phyloP scores from a whole-genome alignment of 768 basidiomycete genomes.

The Ramaria sp. region DNA sequence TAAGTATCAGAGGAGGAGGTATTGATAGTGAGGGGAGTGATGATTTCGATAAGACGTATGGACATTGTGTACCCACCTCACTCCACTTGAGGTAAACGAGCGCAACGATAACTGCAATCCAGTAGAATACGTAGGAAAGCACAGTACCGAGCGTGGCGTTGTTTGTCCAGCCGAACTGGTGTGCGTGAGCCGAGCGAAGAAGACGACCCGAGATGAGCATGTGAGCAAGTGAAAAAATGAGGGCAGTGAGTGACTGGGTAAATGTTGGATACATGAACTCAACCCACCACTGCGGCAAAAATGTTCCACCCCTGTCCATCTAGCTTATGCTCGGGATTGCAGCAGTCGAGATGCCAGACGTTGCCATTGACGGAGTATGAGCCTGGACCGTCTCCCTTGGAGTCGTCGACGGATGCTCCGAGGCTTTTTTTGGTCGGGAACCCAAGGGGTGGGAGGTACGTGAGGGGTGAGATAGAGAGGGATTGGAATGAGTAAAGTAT shows the following conservation, averaged over 20 bases:
- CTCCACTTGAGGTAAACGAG: constrained; percentile 57
- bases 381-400: constrained; percentile 68
- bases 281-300: constrained; percentile 62
- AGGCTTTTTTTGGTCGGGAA: constrained; percentile 37
- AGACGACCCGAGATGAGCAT: background rate
- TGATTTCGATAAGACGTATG: too few relatives aligned
- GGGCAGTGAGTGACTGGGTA: background rate
- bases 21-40: background rate
- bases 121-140: constrained; percentile 86
- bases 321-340: constrained; percentile 47
- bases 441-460: constrained; percentile 3
- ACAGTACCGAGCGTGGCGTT: constrained; percentile 65
- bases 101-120: constrained; percentile 66
- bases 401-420: constrained; percentile 62
- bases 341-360: constrained; percentile 84
- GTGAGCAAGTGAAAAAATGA: background rate
- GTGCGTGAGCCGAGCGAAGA: background rate
- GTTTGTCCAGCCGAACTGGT: constrained; percentile 78
- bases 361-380: constrained; percentile 71
- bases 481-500: background rate
- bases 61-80: constrained; percentile 17
- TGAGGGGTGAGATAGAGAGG: background rate
- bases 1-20: too few relatives aligned
- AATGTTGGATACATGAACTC: background rate
- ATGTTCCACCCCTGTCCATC: constrained; percentile 60